These are phyloP conservation scores for Fusarium dimerum DNA, from an alignment of 2,329 filamentous ascomycete species.

Conservation along the genomic window DNA sequence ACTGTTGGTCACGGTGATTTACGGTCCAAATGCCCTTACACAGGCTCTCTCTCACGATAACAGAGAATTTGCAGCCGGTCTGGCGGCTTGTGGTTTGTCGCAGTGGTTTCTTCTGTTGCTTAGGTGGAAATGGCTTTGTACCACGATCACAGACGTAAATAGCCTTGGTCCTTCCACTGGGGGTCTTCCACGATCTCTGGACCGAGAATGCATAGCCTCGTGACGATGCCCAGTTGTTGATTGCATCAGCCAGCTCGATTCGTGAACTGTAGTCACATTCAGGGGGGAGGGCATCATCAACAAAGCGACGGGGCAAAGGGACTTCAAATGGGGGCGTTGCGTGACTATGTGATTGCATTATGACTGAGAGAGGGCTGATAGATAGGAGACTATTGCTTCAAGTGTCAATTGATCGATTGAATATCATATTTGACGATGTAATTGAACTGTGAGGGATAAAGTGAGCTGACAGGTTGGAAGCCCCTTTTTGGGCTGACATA, in stretches of 20 bases:
- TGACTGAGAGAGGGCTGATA: too few species aligned
- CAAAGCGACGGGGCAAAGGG: too few species aligned
- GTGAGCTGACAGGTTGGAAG: too few species aligned
- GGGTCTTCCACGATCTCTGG: background rate
- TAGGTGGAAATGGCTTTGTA: background rate
- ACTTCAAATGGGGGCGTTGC: too few species aligned
- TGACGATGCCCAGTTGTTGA: background rate
- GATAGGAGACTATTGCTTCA: too few species aligned
- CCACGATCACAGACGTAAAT: background rate
- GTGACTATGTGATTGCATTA: too few species aligned
- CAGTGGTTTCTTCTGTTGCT: background rate
- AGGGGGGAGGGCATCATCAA: conserved; percentile 2
- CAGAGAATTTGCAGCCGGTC: conserved; percentile 4
- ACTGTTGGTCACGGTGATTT: background rate
- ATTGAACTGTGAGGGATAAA: too few species aligned
- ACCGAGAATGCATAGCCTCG: background rate
- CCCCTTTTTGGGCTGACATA: too few species aligned
- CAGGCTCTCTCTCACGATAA: conserved; percentile 1
- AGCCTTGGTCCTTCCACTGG: background rate
- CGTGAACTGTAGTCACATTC: background rate
- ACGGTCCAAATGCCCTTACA: background rate
- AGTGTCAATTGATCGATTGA: too few species aligned
- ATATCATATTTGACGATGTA: too few species aligned
- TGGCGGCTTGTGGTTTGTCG: background rate
- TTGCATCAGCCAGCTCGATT: background rate